Evolutionary conservation across 169 alveolate genomes (phyloP), one percentile per base, ranked within the genome.

Genomic region (Plasmodium malariae): DNA sequence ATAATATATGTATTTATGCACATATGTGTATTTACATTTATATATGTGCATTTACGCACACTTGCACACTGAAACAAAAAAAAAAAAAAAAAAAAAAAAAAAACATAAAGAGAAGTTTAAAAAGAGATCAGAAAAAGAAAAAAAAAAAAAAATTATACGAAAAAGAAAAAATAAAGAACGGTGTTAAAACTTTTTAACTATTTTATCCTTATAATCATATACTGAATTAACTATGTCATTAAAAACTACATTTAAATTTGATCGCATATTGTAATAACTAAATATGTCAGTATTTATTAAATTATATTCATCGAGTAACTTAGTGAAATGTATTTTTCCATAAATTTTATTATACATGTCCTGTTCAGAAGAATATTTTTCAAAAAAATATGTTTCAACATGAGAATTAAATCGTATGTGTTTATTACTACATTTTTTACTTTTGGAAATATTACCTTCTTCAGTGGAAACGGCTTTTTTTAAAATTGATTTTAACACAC

Each of bases 341-440:
- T 32, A n/a, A 43, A 54, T 48, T 17, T 45, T 65, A 49, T 17
- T 69, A 30, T 65, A 59, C 5, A 28, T 5, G 49, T 80, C 67
- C 6, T 80, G 83, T 40, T 80, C 90, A 45, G 9, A 28, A 19
- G 21, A 11, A 45, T 21, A 65, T 19, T 80, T 80, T 14, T 80
- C 90, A 48, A 80, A 48, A 24, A 63, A 80, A 11, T 65, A 67
- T 1, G 90, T 80, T 80, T 80, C 83, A 19, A 80, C 83, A 19
- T 57, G 30, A 48, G 51, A n/a, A 49, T 65, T 80, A 70, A 80
- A 80, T n/a, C 90, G 70, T 34, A 80, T 57, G 49, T 60, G 70
- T 32, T 48, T 80, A 6, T 49, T 21, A n/a, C 19, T 48, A 14
- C n/a, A n/a, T n/a, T 49, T 65, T 14, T 37, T 37, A 49, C 36